These are phyloP conservation scores for Yamadazyma akitaensis DNA, from an alignment of 805 yeast genomes.

Conservation along the genomic window DNA sequence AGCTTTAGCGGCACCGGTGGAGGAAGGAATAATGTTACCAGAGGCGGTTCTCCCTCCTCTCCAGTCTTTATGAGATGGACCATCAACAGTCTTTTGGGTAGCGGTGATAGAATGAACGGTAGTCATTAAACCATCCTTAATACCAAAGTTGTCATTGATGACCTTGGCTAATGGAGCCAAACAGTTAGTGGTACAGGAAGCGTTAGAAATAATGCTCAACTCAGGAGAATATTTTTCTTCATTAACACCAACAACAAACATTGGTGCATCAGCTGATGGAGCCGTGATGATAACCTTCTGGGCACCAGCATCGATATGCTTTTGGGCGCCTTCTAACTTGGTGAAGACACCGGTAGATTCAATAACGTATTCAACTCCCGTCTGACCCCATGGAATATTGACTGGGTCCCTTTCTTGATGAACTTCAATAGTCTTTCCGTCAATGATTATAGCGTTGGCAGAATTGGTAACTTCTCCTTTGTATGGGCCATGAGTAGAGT, in stretches of 20 bases:
- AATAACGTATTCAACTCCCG: constrained; percentile 29
- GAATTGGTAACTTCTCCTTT: constrained; percentile 26
- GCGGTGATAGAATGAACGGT: constrained; percentile 38
- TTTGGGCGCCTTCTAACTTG: constrained; percentile 32
- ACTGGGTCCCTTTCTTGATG: constrained; percentile 35
- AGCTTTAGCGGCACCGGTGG: constrained; percentile 38
- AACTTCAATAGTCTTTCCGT: constrained; percentile 26
- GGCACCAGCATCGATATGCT: constrained; percentile 36
- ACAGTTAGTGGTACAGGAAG: constrained; percentile 37
- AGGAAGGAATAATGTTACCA: constrained; percentile 35
- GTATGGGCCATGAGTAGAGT: constrained; percentile 34
- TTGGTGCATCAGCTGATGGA: constrained; percentile 35
- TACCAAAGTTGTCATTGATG: constrained; percentile 32
- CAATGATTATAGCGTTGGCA: constrained; percentile 23
- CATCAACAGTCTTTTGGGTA: constrained; percentile 36
- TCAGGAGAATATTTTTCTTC: constrained; percentile 32
- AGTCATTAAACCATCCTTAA: constrained; percentile 37
- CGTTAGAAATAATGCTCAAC: constrained; percentile 31
- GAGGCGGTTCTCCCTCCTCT: constrained; percentile 39
- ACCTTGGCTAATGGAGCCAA: constrained; percentile 38
- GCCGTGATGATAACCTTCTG: constrained; percentile 34
- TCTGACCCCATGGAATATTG: constrained; percentile 32
- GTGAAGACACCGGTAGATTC: constrained; percentile 38
- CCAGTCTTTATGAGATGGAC: constrained; percentile 39
- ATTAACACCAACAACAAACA: constrained; percentile 36